Evolutionary conservation across 2,329 filamentous ascomycete species (phyloP).

Genomic region (Xylariaceae sp.): DNA sequence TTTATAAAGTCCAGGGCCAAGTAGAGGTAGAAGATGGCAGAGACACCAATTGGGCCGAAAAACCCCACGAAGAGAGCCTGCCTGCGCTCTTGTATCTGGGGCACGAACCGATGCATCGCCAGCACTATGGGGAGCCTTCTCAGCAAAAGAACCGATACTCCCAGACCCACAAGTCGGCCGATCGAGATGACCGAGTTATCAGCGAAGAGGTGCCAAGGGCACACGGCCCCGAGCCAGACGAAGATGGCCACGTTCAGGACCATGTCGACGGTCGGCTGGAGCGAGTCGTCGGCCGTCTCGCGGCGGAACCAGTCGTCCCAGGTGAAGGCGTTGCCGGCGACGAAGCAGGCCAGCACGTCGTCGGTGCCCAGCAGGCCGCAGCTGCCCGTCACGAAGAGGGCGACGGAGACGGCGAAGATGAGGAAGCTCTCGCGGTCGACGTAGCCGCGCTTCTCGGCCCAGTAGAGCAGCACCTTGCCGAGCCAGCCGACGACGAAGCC

Average conservation of each 20-base stretch:
- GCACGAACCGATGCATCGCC: constrained; percentile 8
- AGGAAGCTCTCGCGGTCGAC: constrained; percentile 5
- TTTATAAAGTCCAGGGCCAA: constrained; percentile 1
- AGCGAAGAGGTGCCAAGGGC: constrained; percentile 15
- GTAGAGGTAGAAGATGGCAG: constrained; percentile 17
- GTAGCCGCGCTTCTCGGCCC: constrained; percentile 6
- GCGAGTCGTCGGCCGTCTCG: constrained; percentile 10
- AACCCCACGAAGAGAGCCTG: constrained; percentile 21
- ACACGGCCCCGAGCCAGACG: constrained; percentile 17
- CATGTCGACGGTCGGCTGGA: constrained; percentile 17
- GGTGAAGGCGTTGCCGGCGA: constrained; percentile 17
- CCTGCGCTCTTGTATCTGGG: constrained; percentile 7
- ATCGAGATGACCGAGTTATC: constrained; percentile 3
- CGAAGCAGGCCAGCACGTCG: constrained; percentile 21
- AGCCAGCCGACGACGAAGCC: constrained; percentile 58
- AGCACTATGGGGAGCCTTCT: constrained; percentile 15
- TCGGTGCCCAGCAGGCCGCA: constrained; percentile 18
- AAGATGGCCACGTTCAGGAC: constrained; percentile 19
- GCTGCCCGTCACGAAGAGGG: constrained; percentile 13
- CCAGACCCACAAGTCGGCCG: constrained; percentile 12
- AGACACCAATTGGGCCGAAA: constrained; percentile 23
- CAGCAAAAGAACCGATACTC: constrained; percentile 12
- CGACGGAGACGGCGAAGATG: constrained; percentile 1
- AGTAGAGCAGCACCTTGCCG: constrained; percentile 43
- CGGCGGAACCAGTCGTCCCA: constrained; percentile 12